Conservation (phyloP, 306 rosid species). For the Vicia sativa region DNA sequence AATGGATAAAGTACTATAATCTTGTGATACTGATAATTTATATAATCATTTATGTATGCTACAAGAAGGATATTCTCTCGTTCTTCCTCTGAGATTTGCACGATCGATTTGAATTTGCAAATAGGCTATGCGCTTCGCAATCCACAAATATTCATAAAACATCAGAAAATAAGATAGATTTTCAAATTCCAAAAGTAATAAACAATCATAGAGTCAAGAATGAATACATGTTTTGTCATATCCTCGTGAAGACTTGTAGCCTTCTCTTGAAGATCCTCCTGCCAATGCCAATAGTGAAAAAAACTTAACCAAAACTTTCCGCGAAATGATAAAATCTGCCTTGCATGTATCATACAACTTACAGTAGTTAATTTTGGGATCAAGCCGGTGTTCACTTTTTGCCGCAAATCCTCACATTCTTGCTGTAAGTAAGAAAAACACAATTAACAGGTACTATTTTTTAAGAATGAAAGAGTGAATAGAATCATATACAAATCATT, state of each 20-base stretch:
- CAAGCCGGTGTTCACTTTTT: slow-evolving; percentile 49
- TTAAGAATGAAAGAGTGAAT: neutral
- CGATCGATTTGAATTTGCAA: slow-evolving; percentile 44
- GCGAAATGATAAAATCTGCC: neutral
- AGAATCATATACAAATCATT: slow-evolving; percentile 34
- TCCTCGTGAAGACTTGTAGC: slow-evolving; percentile 60
- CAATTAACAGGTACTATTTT: slow-evolving; percentile 19
- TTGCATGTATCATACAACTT: slow-evolving; percentile 42
- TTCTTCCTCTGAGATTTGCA: slow-evolving; percentile 40
- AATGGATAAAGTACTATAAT: neutral
- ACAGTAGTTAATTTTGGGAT: slow-evolving; percentile 58
- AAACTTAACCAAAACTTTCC: neutral
- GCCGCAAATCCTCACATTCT: slow-evolving; percentile 65
- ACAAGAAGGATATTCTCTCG: slow-evolving; percentile 46
- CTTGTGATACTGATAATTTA: slow-evolving; percentile 19
- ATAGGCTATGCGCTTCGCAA: slow-evolving; percentile 26
- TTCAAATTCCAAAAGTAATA: neutral
- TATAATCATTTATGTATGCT: slow-evolving; percentile 6
- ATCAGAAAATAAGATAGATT: too few species aligned
- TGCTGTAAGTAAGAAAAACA: slow-evolving; percentile 51
- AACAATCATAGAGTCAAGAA: slow-evolving; percentile 12
- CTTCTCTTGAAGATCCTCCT: slow-evolving; percentile 76
- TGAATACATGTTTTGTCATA: slow-evolving; percentile 66
- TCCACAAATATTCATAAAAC: slow-evolving; percentile 20
- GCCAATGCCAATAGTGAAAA: slow-evolving; percentile 22